phyloP scores from a whole-genome alignment of 2,329 filamentous ascomycete species.

The Trichoderma arundinaceum region DNA sequence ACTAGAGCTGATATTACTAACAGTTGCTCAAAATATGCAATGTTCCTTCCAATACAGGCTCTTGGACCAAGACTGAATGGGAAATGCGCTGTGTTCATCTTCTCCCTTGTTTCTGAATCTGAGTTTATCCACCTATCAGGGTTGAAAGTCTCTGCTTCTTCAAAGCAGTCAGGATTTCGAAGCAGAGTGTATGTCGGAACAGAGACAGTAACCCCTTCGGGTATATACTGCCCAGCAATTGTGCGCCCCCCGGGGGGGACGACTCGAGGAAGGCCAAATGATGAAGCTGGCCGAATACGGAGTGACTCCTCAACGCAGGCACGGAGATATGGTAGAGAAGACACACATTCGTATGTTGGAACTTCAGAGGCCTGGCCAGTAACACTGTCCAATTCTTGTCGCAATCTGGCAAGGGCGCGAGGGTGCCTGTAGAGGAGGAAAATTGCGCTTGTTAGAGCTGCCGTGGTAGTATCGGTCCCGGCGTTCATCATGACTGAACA shows the following conservation, averaged over 20 bases:
- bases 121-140: slow-evolving; percentile 28
- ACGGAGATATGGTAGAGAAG: slow-evolving; percentile 35
- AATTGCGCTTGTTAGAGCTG: neutral
- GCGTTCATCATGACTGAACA: neutral
- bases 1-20: neutral
- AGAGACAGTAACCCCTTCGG: too few species aligned
- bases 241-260: slow-evolving; percentile 3
- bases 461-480: neutral
- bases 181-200: neutral
- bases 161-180: slow-evolving; percentile 8
- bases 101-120: neutral
- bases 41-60: slow-evolving; percentile 27
- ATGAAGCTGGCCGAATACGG: slow-evolving; percentile 36
- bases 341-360: neutral
- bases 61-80: slow-evolving; percentile 18
- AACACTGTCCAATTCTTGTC: neutral
- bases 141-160: slow-evolving; percentile 12
- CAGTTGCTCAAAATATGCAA: slow-evolving; percentile 3
- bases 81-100: neutral
- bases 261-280: slow-evolving; percentile 34
- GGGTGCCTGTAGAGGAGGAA: neutral
- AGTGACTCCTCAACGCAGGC: slow-evolving; percentile 39
- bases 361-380: neutral
- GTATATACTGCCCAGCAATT: slow-evolving; percentile 3
- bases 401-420: neutral